Evolutionary conservation across 306 rosid species (phyloP).

Genomic region (Quillaja saponaria): DNA sequence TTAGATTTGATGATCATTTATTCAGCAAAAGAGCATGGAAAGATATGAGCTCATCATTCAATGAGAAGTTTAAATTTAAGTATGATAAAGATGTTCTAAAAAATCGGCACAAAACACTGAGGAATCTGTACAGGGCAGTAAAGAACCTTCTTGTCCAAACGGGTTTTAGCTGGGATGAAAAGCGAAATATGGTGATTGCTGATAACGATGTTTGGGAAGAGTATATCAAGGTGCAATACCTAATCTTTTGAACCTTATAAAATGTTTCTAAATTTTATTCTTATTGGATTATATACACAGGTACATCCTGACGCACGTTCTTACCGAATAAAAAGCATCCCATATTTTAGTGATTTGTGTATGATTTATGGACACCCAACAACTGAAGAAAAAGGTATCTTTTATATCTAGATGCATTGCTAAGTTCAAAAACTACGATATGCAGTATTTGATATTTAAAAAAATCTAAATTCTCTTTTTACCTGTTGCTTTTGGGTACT

Average conservation of each 20-base stretch:
- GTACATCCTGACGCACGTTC: slow-evolving; percentile 57
- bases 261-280: slow-evolving; percentile 18
- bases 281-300: slow-evolving; percentile 38
- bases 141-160: slow-evolving; percentile 52
- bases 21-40: slow-evolving; percentile 75
- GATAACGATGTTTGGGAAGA: slow-evolving; percentile 72
- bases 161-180: slow-evolving; percentile 76
- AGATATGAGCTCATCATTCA: slow-evolving; percentile 60
- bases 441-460: slow-evolving; percentile 29
- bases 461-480: slow-evolving; percentile 21
- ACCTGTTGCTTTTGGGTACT: slow-evolving; percentile 31
- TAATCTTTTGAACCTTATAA: not conserved
- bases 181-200: slow-evolving; percentile 65
- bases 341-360: slow-evolving; percentile 54
- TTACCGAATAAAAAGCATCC: slow-evolving; percentile 62
- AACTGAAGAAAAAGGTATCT: slow-evolving; percentile 46
- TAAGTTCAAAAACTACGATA: slow-evolving; percentile 3
- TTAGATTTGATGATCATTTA: slow-evolving; percentile 62
- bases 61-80: slow-evolving; percentile 62
- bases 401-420: slow-evolving; percentile 4
- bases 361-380: slow-evolving; percentile 48
- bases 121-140: slow-evolving; percentile 60
- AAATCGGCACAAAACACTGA: slow-evolving; percentile 66
- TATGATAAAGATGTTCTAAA: slow-evolving; percentile 78
- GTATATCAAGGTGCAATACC: slow-evolving; percentile 55